Conservation (phyloP, 2,329 filamentous ascomycete species). For the Aureobasidium melanogenum region DNA sequence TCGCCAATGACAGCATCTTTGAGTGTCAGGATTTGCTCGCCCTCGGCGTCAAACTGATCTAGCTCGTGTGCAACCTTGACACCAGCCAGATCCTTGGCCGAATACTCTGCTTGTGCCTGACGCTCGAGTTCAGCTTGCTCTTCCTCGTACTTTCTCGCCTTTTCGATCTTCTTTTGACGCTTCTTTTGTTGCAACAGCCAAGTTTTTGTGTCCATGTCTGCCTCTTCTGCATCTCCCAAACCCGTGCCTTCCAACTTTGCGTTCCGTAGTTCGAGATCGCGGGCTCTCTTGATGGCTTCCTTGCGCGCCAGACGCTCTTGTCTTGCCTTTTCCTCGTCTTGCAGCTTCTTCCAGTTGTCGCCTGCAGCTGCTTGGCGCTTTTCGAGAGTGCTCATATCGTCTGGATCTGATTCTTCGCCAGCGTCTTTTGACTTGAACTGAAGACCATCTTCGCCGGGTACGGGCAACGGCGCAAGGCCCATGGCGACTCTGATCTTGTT, state of each 20-base stretch:
- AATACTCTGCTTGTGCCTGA: constrained; percentile 68
- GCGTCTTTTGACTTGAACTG: constrained; percentile 46
- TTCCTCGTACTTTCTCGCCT: constrained; percentile 59
- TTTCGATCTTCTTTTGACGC: constrained; percentile 80
- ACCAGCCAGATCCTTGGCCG: constrained; percentile 75
- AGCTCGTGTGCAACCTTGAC: constrained; percentile 88
- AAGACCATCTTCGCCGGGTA: constrained; percentile 55
- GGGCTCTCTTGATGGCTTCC: constrained; percentile 77
- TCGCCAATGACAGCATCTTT: constrained; percentile 83
- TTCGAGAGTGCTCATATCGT: constrained; percentile 74
- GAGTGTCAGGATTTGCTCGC: constrained; percentile 87
- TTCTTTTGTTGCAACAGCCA: constrained; percentile 91
- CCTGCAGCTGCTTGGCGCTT: constrained; percentile 63
- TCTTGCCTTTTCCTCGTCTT: constrained; percentile 64
- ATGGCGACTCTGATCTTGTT: constrained; percentile 85
- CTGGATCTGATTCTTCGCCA: constrained; percentile 51
- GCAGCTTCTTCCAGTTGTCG: constrained; percentile 63
- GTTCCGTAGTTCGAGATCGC: constrained; percentile 71
- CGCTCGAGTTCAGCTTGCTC: constrained; percentile 64
- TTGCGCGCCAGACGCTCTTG: constrained; percentile 68
- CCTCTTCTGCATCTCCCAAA: constrained; percentile 64
- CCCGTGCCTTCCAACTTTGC: constrained; percentile 72
- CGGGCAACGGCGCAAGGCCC: constrained; percentile 81
- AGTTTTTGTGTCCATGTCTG: constrained; percentile 65
- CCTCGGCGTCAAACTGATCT: constrained; percentile 62